These are phyloP conservation scores for Hydnomerulius pinastri DNA, from an alignment of 768 basidiomycete genomes.

Conservation along the genomic window DNA sequence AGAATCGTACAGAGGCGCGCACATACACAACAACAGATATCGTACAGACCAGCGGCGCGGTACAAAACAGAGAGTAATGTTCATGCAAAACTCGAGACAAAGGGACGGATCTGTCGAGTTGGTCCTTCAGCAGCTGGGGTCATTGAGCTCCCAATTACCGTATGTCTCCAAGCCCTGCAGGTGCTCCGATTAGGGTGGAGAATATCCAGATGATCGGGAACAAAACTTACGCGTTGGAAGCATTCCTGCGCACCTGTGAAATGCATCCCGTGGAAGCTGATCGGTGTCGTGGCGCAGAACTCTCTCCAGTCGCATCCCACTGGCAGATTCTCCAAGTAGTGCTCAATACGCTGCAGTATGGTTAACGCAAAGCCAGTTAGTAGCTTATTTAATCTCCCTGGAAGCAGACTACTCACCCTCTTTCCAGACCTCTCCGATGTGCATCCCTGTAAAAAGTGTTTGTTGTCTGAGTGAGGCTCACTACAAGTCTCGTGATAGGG, in stretches of 20 bases:
- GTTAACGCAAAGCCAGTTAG: neutral
- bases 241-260: conserved; percentile 24
- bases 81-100: too few species aligned
- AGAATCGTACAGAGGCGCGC: too few species aligned
- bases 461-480: too few species aligned
- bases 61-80: too few species aligned
- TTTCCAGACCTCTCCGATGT: conserved; percentile 21
- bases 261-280: conserved; percentile 19
- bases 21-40: too few species aligned
- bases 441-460: conserved; percentile 20
- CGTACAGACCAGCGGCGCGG: too few species aligned
- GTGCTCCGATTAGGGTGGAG: neutral
- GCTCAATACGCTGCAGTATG: conserved; percentile 23
- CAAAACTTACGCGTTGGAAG: conserved; percentile 12
- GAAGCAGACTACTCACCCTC: conserved; percentile 14
- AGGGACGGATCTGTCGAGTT: too few species aligned
- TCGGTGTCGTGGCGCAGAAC: conserved; percentile 37
- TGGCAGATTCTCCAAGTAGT: conserved; percentile 28
- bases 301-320: conserved; percentile 28
- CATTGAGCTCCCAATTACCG: conserved; percentile 30
- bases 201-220: neutral
- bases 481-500: neutral
- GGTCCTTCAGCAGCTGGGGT: conserved; percentile 14
- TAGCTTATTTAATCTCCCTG: too few species aligned
- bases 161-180: conserved; percentile 19